phyloP scores from a whole-genome alignment of 352 stramenopile genomes.

The Globisporangium splendens region DNA sequence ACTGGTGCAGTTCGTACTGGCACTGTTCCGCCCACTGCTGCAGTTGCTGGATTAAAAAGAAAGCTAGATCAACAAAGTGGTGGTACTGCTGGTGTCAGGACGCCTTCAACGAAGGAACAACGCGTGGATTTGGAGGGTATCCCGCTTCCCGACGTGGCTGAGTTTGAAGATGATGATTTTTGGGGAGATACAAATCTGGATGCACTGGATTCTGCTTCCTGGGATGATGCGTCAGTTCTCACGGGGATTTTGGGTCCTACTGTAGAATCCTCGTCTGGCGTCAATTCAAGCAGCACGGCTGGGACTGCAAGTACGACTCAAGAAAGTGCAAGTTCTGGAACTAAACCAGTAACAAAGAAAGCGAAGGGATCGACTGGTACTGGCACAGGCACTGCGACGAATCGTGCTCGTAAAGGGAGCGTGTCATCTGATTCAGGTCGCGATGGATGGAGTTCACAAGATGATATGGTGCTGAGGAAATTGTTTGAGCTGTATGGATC shows the following conservation, averaged over 20 bases:
- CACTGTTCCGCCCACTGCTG: constrained; percentile 4
- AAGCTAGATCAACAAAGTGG: constrained; percentile 57
- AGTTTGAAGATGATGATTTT: constrained; percentile 82
- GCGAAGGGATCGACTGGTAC: constrained; percentile 32
- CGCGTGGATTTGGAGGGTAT: constrained; percentile 77
- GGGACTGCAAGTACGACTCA: constrained; percentile 16
- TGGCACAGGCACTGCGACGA: constrained; percentile 15
- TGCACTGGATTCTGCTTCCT: constrained; percentile 75
- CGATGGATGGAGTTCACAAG: constrained; percentile 63
- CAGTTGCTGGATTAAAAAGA: constrained; percentile 43
- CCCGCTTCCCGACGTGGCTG: constrained; percentile 58
- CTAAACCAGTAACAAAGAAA: constrained; percentile 46
- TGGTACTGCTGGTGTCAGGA: not conserved
- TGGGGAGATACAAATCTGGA: constrained; percentile 87
- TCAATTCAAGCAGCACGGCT: constrained; percentile 14
- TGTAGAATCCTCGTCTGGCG: constrained; percentile 23
- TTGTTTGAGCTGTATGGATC: constrained; percentile 82
- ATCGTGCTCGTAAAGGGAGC: constrained; percentile 47
- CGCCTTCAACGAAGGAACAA: constrained; percentile 55
- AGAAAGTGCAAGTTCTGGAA: constrained; percentile 14
- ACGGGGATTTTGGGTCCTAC: constrained; percentile 51
- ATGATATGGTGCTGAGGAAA: constrained; percentile 81
- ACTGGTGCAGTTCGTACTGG: constrained; percentile 11
- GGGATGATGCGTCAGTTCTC: constrained; percentile 75
- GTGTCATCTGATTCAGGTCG: constrained; percentile 50